A percentile compares a stretch with the other conserved stretches of the same genome.
These are phyloP conservation scores for Corinectria fuckeliana DNA, from an alignment of 2,329 filamentous ascomycete species.

Conservation along the genomic window DNA sequence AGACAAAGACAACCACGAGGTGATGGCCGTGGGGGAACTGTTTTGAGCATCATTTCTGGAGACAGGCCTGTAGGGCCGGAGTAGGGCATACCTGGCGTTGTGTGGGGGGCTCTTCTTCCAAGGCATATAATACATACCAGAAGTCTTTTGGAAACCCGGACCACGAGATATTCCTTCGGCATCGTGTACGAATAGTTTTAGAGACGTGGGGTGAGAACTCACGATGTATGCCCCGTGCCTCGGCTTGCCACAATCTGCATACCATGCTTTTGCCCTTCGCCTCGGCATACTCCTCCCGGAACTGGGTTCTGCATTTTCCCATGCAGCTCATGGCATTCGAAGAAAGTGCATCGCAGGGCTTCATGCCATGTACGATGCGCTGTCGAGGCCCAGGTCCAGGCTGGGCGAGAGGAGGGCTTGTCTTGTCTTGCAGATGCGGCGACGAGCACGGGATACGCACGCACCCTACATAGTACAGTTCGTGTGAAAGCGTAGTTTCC, in stretches of 20 bases:
- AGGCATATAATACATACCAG: slow-evolving; percentile 18
- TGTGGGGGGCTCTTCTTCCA: slow-evolving; percentile 1
- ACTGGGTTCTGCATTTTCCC: background rate
- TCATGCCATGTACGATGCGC: background rate
- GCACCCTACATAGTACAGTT: too few species aligned
- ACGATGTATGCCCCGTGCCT: background rate
- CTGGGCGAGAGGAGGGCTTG: background rate
- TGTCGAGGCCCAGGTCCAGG: background rate
- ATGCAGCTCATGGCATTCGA: background rate
- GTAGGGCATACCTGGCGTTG: slow-evolving; percentile 15
- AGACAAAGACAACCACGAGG: background rate
- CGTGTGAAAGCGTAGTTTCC: background rate
- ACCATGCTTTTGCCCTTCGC: background rate
- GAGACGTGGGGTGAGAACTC: background rate
- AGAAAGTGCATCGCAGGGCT: background rate
- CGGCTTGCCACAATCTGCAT: background rate
- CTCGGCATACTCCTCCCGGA: background rate
- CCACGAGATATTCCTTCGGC: background rate
- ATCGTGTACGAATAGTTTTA: background rate
- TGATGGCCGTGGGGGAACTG: background rate
- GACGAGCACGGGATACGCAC: too few species aligned
- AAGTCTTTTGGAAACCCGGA: slow-evolving; percentile 12
- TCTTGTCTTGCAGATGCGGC: background rate
- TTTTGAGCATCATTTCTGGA: slow-evolving; percentile 13
- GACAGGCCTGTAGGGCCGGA: slow-evolving; percentile 6